Evolutionary conservation across 768 basidiomycete species (phyloP).

Genomic region (Hypholoma fasciculare): DNA sequence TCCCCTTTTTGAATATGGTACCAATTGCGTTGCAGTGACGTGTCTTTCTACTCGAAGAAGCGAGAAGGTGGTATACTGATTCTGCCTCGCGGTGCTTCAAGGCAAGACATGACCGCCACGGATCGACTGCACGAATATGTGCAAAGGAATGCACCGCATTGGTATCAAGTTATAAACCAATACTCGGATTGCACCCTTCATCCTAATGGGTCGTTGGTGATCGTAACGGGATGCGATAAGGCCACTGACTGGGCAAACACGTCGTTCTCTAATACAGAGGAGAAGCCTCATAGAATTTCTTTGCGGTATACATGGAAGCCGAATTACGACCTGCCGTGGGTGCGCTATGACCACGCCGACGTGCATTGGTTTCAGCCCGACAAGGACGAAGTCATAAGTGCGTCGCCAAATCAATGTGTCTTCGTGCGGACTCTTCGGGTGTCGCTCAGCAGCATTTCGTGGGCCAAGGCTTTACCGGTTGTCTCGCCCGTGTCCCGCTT

Average conservation of each 20-base stretch:
- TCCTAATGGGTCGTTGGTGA: neutral
- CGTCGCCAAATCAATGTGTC: neutral
- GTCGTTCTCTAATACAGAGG: neutral
- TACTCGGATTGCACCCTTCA: neutral
- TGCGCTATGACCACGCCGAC: neutral
- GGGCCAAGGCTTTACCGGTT: neutral
- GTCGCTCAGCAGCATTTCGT: neutral
- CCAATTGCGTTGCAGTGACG: neutral
- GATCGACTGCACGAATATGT: neutral
- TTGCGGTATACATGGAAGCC: neutral
- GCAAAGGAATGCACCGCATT: neutral
- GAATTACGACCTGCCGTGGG: neutral
- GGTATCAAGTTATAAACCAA: neutral
- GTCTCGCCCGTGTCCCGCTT: neutral
- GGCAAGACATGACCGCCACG: neutral
- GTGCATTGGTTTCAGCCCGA: neutral
- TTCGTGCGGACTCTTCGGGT: neutral
- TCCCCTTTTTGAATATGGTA: neutral
- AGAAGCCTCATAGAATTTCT: neutral
- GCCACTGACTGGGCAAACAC: neutral
- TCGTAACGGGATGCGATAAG: neutral
- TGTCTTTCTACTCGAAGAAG: neutral
- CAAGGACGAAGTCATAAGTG: neutral
- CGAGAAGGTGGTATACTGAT: conserved; percentile 1
- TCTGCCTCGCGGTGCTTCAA: neutral